Evolutionary conservation across 2,329 filamentous ascomycete species (phyloP), one percentile per base, ranked within the genome.

Genomic region (Cryphonectria radicalis): DNA sequence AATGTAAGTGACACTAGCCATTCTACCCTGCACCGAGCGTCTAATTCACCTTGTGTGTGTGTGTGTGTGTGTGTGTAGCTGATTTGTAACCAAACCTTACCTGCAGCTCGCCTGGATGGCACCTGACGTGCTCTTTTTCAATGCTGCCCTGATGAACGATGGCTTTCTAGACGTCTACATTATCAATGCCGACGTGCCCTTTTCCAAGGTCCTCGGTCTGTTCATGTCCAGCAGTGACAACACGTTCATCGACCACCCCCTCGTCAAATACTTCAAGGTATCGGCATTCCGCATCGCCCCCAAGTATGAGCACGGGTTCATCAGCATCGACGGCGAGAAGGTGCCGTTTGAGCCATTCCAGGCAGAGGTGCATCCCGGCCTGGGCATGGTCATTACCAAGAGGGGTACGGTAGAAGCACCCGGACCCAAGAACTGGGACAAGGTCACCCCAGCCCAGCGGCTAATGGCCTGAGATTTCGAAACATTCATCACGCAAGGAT

Each of bases 281-380:
- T 87, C 88, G n/a, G 96, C 92, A 0, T 98, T 96, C 79, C 88
- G 96, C 59, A 91, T 99, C 74, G 91, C 91, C 4, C 96, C 96
- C 0, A 90, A 89, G 68, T 68, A 68, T 43, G 84, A 88, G 55
- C 87, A 91, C 73, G 95, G 95, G 1, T 96, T 93, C 79, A 97
- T 99, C 79, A 97, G 94, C 79, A 94, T 99, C 74, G 96, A 98
- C 78, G 96, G 96, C 53, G 96, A 99, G 82, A 87, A 88, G 68
- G 86, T 97, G 3, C 92, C 94, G 0, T 98, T 97, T 79, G 91
- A 91, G 76, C 92, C 93, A 0, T 97, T 98, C 79, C 96, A 99
- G 83, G 93, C 91, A 2, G 96, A 99, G 82, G 87, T 98, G 8
- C 94, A 98, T 79, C 88, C 85, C 67, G 92, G 92, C 0, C 84